Percentiles rank a stretch among this genome's conserved stretches.
phyloP scores from a whole-genome alignment of 768 basidiomycete genomes.

The Sporobolomyces phaffii region DNA sequence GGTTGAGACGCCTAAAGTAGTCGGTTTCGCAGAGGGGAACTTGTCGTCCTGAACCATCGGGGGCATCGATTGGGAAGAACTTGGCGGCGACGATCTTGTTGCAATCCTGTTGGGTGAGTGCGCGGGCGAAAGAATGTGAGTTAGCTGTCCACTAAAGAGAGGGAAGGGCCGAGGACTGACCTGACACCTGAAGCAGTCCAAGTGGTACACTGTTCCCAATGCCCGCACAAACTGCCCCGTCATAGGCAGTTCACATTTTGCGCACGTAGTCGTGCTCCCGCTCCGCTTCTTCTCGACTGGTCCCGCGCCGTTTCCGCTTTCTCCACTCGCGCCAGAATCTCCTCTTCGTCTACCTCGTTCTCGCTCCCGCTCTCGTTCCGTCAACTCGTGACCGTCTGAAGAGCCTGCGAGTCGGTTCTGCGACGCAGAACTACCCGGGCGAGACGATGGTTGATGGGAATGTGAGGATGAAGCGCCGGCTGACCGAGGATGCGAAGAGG shows the following conservation, averaged over 20 bases:
- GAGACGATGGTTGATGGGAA: slow-evolving; percentile 12
- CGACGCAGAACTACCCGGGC: not conserved
- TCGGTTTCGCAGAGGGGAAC: slow-evolving; percentile 96
- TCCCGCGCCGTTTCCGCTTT: not conserved
- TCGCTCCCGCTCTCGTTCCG: not conserved
- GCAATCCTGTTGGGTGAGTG: slow-evolving; percentile 69
- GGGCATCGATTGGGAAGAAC: slow-evolving; percentile 95
- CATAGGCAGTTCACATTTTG: slow-evolving; percentile 53
- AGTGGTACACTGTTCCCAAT: slow-evolving; percentile 82
- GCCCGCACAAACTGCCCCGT: slow-evolving; percentile 95
- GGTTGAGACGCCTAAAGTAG: slow-evolving; percentile 89
- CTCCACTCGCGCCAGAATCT: slow-evolving; percentile 8
- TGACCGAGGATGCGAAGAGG: not conserved
- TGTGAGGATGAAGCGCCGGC: slow-evolving; percentile 18
- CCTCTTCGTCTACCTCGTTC: not conserved
- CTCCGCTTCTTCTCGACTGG: not conserved
- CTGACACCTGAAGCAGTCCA: slow-evolving; percentile 98
- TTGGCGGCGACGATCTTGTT: slow-evolving; percentile 93
- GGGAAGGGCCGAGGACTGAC: slow-evolving; percentile 52
- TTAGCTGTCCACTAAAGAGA: not conserved
- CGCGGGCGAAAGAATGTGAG: not conserved
- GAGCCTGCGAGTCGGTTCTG: not conserved
- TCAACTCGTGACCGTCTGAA: slow-evolving; percentile 8
- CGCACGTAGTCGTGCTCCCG: slow-evolving; percentile 40
- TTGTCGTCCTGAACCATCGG: slow-evolving; percentile 64